These are phyloP conservation scores for Diaporthe citrichinensis DNA, from an alignment of 2,329 filamentous ascomycete species.

Conservation along the genomic window DNA sequence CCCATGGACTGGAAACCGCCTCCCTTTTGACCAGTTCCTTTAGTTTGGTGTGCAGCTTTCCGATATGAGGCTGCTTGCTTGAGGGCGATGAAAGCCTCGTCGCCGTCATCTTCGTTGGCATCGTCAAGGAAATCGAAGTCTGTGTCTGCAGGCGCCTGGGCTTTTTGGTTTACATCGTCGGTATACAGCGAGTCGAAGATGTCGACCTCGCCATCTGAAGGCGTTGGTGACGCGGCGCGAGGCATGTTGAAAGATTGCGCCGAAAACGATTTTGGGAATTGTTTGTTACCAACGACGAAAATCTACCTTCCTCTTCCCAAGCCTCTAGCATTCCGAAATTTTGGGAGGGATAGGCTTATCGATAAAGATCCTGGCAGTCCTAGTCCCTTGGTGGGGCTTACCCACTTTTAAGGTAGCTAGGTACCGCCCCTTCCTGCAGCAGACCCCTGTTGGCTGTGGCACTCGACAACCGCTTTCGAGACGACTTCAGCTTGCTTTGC, in stretches of 20 bases:
- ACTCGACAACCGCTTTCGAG: conserved; percentile 11
- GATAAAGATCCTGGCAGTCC: conserved; percentile 19
- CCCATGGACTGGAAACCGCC: conserved; percentile 95
- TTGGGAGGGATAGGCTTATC: conserved; percentile 27
- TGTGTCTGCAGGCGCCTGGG: conserved; percentile 52
- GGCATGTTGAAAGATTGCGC: conserved; percentile 67
- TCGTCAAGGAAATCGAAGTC: conserved; percentile 65
- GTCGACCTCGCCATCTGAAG: conserved; percentile 92
- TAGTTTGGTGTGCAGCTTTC: conserved; percentile 78
- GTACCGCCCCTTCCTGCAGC: not conserved
- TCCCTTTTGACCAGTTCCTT: conserved; percentile 94
- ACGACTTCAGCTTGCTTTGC: conserved; percentile 31
- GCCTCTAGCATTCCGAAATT: conserved; percentile 11
- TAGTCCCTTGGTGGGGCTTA: not conserved
- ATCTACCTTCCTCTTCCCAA: not conserved
- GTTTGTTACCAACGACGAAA: not conserved
- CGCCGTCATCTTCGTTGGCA: conserved; percentile 72
- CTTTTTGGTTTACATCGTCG: conserved; percentile 61
- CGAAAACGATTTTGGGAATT: too few species aligned
- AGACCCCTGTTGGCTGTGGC: conserved; percentile 3
- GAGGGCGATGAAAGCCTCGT: conserved; percentile 92
- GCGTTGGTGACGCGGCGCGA: conserved; percentile 83
- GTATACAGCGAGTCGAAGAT: conserved; percentile 85
- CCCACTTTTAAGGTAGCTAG: conserved; percentile 21
- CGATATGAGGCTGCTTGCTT: conserved; percentile 90